Evolutionary conservation across 78 protist species (phyloP).

Genomic region (Polysphondylium violaceum): DNA sequence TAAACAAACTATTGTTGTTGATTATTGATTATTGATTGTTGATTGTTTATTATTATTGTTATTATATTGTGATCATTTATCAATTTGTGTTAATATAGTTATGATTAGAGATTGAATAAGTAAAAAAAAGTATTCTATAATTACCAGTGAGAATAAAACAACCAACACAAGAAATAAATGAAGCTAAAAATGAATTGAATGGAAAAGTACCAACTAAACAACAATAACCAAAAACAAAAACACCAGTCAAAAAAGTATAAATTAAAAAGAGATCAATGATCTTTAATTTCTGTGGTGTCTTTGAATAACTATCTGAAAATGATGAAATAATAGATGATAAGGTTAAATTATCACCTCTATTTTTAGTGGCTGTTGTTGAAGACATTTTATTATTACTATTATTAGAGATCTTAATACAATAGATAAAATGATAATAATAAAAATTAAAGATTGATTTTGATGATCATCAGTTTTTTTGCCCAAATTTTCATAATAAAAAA

Average conservation of each 20-base stretch:
- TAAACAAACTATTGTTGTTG: conserved; percentile 61
- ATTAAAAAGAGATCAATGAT: conserved; percentile 81
- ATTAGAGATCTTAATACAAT: no score
- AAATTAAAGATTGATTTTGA: no score
- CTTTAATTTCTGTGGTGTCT: conserved; percentile 71
- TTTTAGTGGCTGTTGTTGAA: background rate
- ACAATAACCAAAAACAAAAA: conserved; percentile 84
- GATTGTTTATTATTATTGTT: background rate
- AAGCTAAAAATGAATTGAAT: conserved; percentile 89
- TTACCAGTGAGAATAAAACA: conserved; percentile 79
- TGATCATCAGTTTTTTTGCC: no score
- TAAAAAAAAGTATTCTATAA: background rate
- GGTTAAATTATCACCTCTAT: background rate
- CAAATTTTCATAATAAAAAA: no score
- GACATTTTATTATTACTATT: no score
- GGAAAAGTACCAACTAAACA: conserved; percentile 88
- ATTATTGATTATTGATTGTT: background rate
- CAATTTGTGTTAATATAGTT: background rate
- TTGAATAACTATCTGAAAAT: conserved; percentile 58
- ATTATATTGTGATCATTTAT: background rate
- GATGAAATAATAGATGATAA: conserved; percentile 4
- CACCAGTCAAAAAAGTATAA: conserved; percentile 71
- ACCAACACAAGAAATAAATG: conserved; percentile 88
- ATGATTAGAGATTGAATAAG: background rate
- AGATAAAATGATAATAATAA: no score